phyloP scores from a whole-genome alignment of 495 filamentous ascomycete genomes.

The Baudoinia panamericana region DNA sequence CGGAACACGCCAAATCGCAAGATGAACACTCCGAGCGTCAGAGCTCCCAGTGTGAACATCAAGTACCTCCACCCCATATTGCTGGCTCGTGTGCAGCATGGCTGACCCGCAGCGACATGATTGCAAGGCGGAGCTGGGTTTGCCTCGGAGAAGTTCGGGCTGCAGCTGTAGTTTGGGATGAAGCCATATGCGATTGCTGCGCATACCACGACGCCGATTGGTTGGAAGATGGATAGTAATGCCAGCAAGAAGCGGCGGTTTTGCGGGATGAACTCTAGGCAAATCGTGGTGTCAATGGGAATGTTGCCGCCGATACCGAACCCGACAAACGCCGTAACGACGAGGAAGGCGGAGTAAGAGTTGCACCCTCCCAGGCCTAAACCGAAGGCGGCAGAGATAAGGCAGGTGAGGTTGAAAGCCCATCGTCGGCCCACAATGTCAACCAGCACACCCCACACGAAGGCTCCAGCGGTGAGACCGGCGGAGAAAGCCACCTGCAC shows the following conservation, averaged over 20 bases:
- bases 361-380: conserved; percentile 33
- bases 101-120: conserved; percentile 20
- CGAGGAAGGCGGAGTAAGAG: conserved; percentile 31
- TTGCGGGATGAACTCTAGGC: conserved; percentile 37
- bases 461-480: conserved; percentile 28
- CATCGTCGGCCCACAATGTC: conserved; percentile 39
- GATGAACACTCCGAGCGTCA: conserved; percentile 35
- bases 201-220: conserved; percentile 35
- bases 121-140: conserved; percentile 28
- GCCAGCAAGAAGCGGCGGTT: conserved; percentile 37
- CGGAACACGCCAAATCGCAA: conserved; percentile 34
- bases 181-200: conserved; percentile 38
- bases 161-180: conserved; percentile 33
- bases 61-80: conserved; percentile 47
- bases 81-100: conserved; percentile 36
- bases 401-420: conserved; percentile 39
- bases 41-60: conserved; percentile 33
- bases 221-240: conserved; percentile 37
- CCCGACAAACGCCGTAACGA: conserved; percentile 35
- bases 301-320: conserved; percentile 41
- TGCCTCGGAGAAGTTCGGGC: conserved; percentile 24
- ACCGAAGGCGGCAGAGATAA: conserved; percentile 36
- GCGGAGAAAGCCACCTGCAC: conserved; percentile 16
- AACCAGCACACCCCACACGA: conserved; percentile 38
- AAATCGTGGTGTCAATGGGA: conserved; percentile 40